A percentile compares a stretch with the other conserved stretches of the same genome.
phyloP scores from a whole-genome alignment of 306 rosid species.

The Sicyos edulis region DNA sequence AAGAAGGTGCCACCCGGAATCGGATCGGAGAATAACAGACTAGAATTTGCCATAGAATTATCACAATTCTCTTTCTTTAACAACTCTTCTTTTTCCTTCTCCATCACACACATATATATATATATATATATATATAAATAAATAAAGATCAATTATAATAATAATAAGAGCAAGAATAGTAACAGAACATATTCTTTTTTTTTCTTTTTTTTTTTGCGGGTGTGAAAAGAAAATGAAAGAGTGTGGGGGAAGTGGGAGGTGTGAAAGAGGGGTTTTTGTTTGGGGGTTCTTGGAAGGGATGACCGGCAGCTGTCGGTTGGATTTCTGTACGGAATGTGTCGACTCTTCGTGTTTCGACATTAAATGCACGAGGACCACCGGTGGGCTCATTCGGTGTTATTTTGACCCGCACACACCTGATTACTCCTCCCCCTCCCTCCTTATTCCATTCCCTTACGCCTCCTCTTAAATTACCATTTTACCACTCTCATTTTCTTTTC shows the following conservation, averaged over 20 bases:
- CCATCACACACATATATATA: background rate
- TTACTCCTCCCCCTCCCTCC: background rate
- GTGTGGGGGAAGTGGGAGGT: background rate
- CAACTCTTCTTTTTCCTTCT: background rate
- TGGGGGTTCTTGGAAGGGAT: background rate
- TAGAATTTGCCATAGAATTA: conserved; percentile 1
- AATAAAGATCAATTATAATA: background rate
- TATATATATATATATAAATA: too few species aligned
- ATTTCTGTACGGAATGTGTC: conserved; percentile 12
- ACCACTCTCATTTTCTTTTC: conserved; percentile 1
- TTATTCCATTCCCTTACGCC: background rate
- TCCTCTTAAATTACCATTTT: conserved; percentile 1
- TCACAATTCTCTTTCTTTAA: background rate
- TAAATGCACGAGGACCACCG: conserved; percentile 14
- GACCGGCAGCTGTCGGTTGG: conserved; percentile 16
- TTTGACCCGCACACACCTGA: conserved; percentile 7
- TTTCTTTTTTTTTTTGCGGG: background rate
- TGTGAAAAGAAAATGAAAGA: background rate
- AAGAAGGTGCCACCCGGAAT: conserved; percentile 15
- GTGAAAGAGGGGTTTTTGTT: conserved; percentile 10
- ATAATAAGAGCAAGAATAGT: background rate
- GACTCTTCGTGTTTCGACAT: background rate
- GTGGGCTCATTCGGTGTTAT: background rate
- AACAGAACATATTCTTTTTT: background rate
- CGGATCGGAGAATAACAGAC: conserved; percentile 12